These are phyloP conservation scores for Leccinum disarticulatum DNA, from an alignment of 768 basidiomycete species.

Conservation along the genomic window DNA sequence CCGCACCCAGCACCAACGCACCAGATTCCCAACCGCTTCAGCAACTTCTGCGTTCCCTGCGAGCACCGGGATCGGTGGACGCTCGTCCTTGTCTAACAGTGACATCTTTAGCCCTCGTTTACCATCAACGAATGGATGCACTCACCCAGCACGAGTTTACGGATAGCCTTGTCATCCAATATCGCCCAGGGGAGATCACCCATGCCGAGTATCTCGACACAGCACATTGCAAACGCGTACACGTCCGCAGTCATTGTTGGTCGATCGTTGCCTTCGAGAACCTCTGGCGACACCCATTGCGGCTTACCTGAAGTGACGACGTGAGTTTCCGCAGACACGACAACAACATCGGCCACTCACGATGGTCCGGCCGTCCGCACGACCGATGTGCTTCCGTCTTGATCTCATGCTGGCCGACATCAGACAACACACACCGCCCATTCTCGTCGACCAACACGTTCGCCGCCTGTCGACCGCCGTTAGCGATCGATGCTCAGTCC, in stretches of 20 bases:
- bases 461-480: constrained; percentile 45
- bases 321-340: background rate
- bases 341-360: constrained; percentile 29
- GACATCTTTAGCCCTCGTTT: background rate
- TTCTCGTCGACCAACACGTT: constrained; percentile 76
- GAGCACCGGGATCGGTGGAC: constrained; percentile 46
- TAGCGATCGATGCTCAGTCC: background rate
- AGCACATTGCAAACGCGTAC: constrained; percentile 67
- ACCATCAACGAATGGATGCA: constrained; percentile 7
- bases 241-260: constrained; percentile 61
- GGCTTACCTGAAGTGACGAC: constrained; percentile 54
- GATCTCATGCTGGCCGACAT: constrained; percentile 83
- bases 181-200: constrained; percentile 60
- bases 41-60: constrained; percentile 35
- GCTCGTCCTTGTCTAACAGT: constrained; percentile 47
- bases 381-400: constrained; percentile 67
- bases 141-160: constrained; percentile 51
- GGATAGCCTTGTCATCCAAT: constrained; percentile 51
- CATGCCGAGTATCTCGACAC: constrained; percentile 61
- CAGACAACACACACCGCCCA: constrained; percentile 69
- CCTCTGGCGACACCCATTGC: constrained; percentile 72
- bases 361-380: constrained; percentile 48
- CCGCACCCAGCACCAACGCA: constrained; percentile 57
- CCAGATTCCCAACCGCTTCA: constrained; percentile 39
- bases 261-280: constrained; percentile 47